phyloP scores from a whole-genome alignment of 1,139 yeast genomes.

The Candida sanyaensis region DNA sequence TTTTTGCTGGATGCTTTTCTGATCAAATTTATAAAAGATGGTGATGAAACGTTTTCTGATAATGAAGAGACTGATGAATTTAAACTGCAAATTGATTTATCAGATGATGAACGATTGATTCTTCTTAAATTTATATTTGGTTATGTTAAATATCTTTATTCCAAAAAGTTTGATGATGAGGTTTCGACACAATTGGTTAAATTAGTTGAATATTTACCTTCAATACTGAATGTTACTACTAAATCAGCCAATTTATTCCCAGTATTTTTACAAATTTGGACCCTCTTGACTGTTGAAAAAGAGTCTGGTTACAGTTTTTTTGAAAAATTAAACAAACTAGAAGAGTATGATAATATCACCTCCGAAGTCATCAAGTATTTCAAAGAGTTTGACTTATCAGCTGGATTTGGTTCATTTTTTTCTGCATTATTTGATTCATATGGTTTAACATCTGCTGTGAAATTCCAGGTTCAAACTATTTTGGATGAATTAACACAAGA shows the following conservation, averaged over 20 bases:
- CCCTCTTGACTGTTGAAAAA: constrained; percentile 20
- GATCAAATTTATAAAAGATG: constrained; percentile 18
- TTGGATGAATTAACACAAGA: constrained; percentile 21
- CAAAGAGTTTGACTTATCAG: constrained; percentile 19
- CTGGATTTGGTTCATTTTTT: constrained; percentile 20
- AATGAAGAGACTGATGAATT: constrained; percentile 23
- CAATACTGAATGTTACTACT: constrained; percentile 23
- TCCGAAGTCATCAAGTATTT: constrained; percentile 27
- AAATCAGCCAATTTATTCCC: constrained; percentile 20
- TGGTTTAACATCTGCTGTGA: constrained; percentile 24
- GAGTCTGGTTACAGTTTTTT: constrained; percentile 20
- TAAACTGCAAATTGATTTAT: constrained; percentile 24
- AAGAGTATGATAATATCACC: constrained; percentile 28
- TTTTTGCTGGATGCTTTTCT: constrained; percentile 45
- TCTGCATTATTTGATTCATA: constrained; percentile 11
- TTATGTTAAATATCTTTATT: constrained; percentile 17
- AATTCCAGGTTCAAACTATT: constrained; percentile 26
- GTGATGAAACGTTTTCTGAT: constrained; percentile 9
- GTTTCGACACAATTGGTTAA: constrained; percentile 21
- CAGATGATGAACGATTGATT: constrained; percentile 19
- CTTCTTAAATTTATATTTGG: constrained; percentile 33
- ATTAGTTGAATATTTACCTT: constrained; percentile 25
- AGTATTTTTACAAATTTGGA: constrained; percentile 35
- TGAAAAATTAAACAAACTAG: constrained; percentile 25
- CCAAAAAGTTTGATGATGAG: constrained; percentile 17